Percentiles rank a stretch among this genome's conserved stretches.
Evolutionary conservation across 2,329 filamentous ascomycete genomes (phyloP).

Genomic region (Chaetoscypha palmicola): DNA sequence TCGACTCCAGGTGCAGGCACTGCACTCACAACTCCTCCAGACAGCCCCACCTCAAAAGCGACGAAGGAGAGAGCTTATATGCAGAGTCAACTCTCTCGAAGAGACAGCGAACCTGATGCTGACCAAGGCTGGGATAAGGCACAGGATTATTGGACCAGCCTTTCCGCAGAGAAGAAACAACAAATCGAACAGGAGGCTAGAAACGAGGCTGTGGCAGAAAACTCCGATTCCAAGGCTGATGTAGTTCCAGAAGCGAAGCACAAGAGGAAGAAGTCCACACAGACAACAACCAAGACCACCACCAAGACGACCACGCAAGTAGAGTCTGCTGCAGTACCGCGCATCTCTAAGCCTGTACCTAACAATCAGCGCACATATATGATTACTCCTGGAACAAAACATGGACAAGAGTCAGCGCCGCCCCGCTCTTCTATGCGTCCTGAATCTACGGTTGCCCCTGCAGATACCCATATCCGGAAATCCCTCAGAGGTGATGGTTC

Average conservation of each 20-base stretch:
- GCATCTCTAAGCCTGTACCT: slow-evolving; percentile 26
- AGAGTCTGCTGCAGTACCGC: neutral
- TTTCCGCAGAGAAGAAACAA: slow-evolving; percentile 55
- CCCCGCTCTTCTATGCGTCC: slow-evolving; percentile 44
- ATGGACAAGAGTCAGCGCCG: slow-evolving; percentile 24
- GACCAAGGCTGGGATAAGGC: slow-evolving; percentile 52
- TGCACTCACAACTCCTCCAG: slow-evolving; percentile 21
- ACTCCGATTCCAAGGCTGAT: slow-evolving; percentile 37
- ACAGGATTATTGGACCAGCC: slow-evolving; percentile 62
- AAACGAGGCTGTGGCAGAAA: slow-evolving; percentile 40
- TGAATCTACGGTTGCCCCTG: slow-evolving; percentile 21
- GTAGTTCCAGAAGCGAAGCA: slow-evolving; percentile 28
- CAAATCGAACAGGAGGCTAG: slow-evolving; percentile 47
- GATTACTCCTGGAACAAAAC: slow-evolving; percentile 32
- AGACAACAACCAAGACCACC: neutral
- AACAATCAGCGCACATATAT: slow-evolving; percentile 33
- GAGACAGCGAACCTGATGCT: slow-evolving; percentile 17
- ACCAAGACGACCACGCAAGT: slow-evolving; percentile 6
- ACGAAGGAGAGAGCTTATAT: slow-evolving; percentile 23
- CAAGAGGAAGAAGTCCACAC: slow-evolving; percentile 27
- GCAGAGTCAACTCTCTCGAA: slow-evolving; percentile 16
- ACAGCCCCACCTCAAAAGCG: slow-evolving; percentile 23
- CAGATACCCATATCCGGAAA: slow-evolving; percentile 27
- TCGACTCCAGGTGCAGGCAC: slow-evolving; percentile 20
- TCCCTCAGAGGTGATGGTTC: slow-evolving; percentile 25